Evolutionary conservation across 805 yeast species (phyloP).

Genomic region (Trichomonascus vanleenenianus): DNA sequence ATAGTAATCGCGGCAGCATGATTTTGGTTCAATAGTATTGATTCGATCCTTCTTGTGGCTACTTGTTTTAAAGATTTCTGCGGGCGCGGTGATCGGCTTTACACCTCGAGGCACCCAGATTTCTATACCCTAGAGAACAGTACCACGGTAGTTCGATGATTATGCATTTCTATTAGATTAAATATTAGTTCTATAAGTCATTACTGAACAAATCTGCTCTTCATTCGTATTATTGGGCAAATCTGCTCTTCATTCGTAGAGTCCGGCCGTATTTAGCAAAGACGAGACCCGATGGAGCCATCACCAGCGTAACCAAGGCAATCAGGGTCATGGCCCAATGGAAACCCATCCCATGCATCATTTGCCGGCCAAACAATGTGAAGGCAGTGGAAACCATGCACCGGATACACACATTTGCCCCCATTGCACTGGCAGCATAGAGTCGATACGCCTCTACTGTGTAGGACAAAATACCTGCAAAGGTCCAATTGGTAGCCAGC

Average conservation of each 20-base stretch:
- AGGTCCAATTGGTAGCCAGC: conserved; percentile 31
- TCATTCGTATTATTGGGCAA: conserved; percentile 11
- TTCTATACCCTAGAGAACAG: too few species aligned
- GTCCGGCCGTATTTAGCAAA: not conserved
- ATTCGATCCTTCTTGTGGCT: too few species aligned
- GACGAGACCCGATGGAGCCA: conserved; percentile 17
- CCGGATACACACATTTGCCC: conserved; percentile 78
- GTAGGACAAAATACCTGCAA: conserved; percentile 30
- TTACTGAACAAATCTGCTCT: conserved; percentile 11
- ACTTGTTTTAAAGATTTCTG: too few species aligned
- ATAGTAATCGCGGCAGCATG: too few species aligned
- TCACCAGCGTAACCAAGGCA: conserved; percentile 41
- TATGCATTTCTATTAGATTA: too few species aligned
- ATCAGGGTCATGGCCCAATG: conserved; percentile 67
- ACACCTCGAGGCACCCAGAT: too few species aligned
- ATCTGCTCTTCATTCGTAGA: conserved; percentile 14
- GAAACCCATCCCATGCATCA: conserved; percentile 62
- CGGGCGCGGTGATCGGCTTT: too few species aligned
- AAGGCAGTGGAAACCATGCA: conserved; percentile 69
- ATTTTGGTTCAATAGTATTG: too few species aligned
- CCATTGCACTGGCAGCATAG: conserved; percentile 74
- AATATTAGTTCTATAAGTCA: too few species aligned
- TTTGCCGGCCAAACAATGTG: conserved; percentile 80
- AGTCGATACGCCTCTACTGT: conserved; percentile 37
- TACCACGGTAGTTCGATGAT: too few species aligned